phyloP scores from a whole-genome alignment of 2,329 filamentous ascomycete species.

The Seiridium unicorne region DNA sequence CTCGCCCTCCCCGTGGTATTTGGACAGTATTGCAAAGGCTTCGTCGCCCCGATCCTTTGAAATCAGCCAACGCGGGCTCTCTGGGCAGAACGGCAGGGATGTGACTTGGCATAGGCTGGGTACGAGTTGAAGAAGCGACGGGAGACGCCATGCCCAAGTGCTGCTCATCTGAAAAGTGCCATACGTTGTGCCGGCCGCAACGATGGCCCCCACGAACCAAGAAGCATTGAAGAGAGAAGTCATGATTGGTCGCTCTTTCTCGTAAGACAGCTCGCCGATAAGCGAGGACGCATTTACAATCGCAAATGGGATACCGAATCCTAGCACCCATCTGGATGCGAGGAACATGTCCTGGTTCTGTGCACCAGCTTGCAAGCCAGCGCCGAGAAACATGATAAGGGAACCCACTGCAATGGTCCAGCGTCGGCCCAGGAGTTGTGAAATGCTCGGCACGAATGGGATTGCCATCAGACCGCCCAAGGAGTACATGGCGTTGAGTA shows the following conservation, averaged over 20 bases:
- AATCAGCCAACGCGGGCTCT: conserved; percentile 41
- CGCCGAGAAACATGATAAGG: conserved; percentile 10
- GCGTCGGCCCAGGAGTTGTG: conserved; percentile 36
- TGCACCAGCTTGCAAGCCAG: conserved; percentile 44
- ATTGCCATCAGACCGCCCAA: conserved; percentile 41
- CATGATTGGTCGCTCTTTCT: conserved; percentile 50
- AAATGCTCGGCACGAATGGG: conserved; percentile 36
- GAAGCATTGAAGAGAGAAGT: conserved; percentile 55
- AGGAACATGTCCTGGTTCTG: conserved; percentile 44
- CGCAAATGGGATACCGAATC: conserved; percentile 43
- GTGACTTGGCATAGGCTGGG: conserved; percentile 27
- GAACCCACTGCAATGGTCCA: conserved; percentile 44
- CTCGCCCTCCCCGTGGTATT: conserved; percentile 50
- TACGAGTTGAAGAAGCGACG: conserved; percentile 37
- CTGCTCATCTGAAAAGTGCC: conserved; percentile 38
- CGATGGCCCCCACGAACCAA: conserved; percentile 45
- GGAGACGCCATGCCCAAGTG: conserved; percentile 39
- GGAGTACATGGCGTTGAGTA: conserved; percentile 41
- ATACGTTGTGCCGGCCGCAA: conserved; percentile 40
- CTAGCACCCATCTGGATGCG: conserved; percentile 42
- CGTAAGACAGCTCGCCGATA: conserved; percentile 53
- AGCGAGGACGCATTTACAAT: conserved; percentile 38
- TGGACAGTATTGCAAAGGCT: conserved; percentile 37
- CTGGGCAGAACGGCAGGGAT: conserved; percentile 40
- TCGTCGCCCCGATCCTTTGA: conserved; percentile 37